Base-by-base conservation (phyloP, 2,329 filamentous ascomycete genomes). In the Calonectria naviculata region DNA sequence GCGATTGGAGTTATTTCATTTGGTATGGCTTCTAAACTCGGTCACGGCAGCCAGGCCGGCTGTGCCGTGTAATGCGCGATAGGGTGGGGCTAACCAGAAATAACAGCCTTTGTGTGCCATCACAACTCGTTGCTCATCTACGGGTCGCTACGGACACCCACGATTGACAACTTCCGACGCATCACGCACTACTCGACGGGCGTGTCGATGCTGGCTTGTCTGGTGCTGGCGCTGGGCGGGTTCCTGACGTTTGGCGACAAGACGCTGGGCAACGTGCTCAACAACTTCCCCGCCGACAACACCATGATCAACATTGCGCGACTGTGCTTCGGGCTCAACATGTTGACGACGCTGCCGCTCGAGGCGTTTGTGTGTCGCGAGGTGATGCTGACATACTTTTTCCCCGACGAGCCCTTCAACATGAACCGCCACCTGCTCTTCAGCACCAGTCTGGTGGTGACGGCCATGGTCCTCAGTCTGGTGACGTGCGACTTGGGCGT, bases 41-140 rank as follows among this genome's bases (percentile, higher is more conserved):
- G 12, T 29, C 21, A 4, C 3, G 1, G 19, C 13, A 36, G 17
- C 13, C 17, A n/a, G 12, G 13, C 5, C 34, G 19, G 24, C 28
- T 41, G 26, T 56, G 31, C 31, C 24, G 13, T 17, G 5, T 17
- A 21, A 7, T 21, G 13, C 38, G 21, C 21, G 12, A 17, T 10
- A 26, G 15, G 65, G 38, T 49, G 65, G 17, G 58, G 31, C 63
- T 70, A 26, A 61, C 31, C 36, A 15, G 68, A 36, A 44, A 28
- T 26, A 26, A 49, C 70, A 85, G 91, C 91, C 61, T 93, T 93
- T 73, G 91, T 93, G 74, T 93, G 91, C 82, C 91, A 99, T 81
- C 97, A 99, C 86, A 99, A 99, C 85, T 97, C 95, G 63, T 92
- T 99, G 71, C 89, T 99, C 67, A 99, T 99, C 81, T 99, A 99